phyloP scores from a whole-genome alignment of 1,284 basidiomycete species.

The Boletus mariae region DNA sequence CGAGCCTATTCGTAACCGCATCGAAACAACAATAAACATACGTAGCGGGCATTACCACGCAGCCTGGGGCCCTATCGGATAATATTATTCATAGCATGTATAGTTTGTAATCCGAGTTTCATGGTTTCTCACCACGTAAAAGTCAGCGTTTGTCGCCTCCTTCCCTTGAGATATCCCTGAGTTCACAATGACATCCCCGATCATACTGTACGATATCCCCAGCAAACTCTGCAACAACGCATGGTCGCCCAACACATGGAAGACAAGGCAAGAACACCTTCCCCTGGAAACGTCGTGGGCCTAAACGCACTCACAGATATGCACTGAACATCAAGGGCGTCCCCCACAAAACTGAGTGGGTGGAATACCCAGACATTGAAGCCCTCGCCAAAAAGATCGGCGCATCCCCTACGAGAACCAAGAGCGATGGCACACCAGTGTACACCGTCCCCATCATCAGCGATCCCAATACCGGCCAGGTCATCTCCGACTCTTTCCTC shows the following conservation, averaged over 20 bases:
- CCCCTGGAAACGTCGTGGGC: not conserved
- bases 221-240: slow-evolving; percentile 21
- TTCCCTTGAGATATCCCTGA: not conserved
- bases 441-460: slow-evolving; percentile 41
- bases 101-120: not conserved
- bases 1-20: no score
- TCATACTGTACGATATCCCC: slow-evolving; percentile 32
- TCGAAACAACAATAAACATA: no score
- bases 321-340: slow-evolving; percentile 39
- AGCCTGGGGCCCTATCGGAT: no score
- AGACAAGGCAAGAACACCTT: slow-evolving; percentile 19
- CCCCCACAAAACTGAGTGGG: slow-evolving; percentile 38
- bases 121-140: slow-evolving; percentile 10
- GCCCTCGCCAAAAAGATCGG: slow-evolving; percentile 29
- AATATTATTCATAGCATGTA: slow-evolving; percentile 8
- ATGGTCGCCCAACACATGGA: slow-evolving; percentile 34
- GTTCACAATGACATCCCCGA: slow-evolving; percentile 20
- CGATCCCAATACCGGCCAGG: slow-evolving; percentile 28
- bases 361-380: slow-evolving; percentile 39
- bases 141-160: not conserved
- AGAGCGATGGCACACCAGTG: slow-evolving; percentile 25
- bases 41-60: no score
- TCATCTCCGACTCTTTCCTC: slow-evolving; percentile 34
- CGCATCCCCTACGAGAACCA: slow-evolving; percentile 27
- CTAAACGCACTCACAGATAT: slow-evolving; percentile 24